phyloP scores from a whole-genome alignment of 768 basidiomycete species.

The Rhizopogon vinicolor region DNA sequence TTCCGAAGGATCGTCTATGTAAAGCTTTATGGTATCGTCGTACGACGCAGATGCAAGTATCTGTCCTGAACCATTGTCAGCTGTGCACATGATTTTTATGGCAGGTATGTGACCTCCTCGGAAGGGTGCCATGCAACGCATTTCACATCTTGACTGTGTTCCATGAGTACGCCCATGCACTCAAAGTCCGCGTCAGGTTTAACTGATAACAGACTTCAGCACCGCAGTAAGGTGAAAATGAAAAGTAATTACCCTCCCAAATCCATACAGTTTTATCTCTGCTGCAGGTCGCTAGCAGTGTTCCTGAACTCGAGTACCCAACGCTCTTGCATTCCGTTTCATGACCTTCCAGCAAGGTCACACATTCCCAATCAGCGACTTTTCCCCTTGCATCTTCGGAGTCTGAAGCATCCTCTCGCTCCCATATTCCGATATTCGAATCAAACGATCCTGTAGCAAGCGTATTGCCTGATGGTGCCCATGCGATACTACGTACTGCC shows the following conservation, averaged over 20 bases:
- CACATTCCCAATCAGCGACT: slow-evolving; percentile 79
- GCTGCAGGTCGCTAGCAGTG: slow-evolving; percentile 87
- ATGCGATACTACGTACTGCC: slow-evolving; percentile 82
- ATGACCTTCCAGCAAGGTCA: slow-evolving; percentile 85
- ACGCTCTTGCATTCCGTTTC: slow-evolving; percentile 96
- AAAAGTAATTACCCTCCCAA: slow-evolving; percentile 76
- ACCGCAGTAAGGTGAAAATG: not conserved
- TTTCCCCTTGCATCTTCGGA: slow-evolving; percentile 26
- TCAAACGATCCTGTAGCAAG: slow-evolving; percentile 95
- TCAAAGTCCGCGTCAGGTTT: slow-evolving; percentile 93
- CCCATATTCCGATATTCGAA: slow-evolving; percentile 89
- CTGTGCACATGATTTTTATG: slow-evolving; percentile 5
- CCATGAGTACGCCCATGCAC: slow-evolving; percentile 93
- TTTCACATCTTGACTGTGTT: slow-evolving; percentile 96
- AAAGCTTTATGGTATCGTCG: slow-evolving; percentile 93
- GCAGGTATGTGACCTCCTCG: slow-evolving; percentile 64
- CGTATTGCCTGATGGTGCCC: slow-evolving; percentile 83
- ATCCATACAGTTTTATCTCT: slow-evolving; percentile 99
- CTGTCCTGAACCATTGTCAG: slow-evolving; percentile 37
- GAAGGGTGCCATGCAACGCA: slow-evolving; percentile 91
- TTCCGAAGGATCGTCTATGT: slow-evolving; percentile 87
- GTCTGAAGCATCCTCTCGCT: slow-evolving; percentile 47
- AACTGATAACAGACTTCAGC: slow-evolving; percentile 37
- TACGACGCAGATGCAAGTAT: slow-evolving; percentile 96
- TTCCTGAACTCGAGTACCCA: slow-evolving; percentile 71